phyloP scores from a whole-genome alignment of 371 early-diverging fungal genomes.

The Catenaria anguillulae region DNA sequence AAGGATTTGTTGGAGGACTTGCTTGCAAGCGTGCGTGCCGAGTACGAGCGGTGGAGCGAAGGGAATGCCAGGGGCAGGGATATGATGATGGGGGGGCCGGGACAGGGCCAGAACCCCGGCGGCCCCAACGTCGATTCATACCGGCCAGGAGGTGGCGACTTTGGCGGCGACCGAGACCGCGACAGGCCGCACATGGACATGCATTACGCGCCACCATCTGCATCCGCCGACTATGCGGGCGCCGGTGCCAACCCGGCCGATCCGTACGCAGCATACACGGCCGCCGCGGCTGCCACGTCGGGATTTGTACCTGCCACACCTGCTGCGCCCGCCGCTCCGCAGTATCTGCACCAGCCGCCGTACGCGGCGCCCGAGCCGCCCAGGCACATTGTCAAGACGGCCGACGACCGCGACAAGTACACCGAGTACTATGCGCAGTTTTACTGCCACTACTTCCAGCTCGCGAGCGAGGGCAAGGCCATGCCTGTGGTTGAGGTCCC shows the following conservation, averaged over 20 bases:
- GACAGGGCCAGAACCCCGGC: background rate
- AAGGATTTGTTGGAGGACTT: constrained; percentile 53
- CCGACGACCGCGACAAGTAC: constrained; percentile 14
- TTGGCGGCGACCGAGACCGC: background rate
- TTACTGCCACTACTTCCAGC: constrained; percentile 17
- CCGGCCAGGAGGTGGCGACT: background rate
- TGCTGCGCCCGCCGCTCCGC: constrained; percentile 8
- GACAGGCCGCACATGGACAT: background rate
- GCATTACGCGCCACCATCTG: background rate
- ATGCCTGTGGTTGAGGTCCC: constrained; percentile 14
- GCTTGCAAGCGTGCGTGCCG: constrained; percentile 53
- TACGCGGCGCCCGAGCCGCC: constrained; percentile 7
- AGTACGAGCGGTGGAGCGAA: constrained; percentile 45
- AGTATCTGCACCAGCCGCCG: background rate
- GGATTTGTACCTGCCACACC: background rate
- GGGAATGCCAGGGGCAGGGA: background rate
- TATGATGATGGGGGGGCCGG: too few relatives aligned
- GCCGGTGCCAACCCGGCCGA: constrained; percentile 15
- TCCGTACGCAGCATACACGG: constrained; percentile 1
- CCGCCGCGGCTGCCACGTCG: constrained; percentile 6
- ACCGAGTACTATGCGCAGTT: constrained; percentile 16
- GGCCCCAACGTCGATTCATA: background rate
- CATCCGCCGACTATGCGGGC: constrained; percentile 19
- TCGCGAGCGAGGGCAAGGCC: constrained; percentile 19
- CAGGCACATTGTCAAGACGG: constrained; percentile 12